phyloP scores from a whole-genome alignment of 2,329 filamentous ascomycete species.

The Aspergillus flavus region DNA sequence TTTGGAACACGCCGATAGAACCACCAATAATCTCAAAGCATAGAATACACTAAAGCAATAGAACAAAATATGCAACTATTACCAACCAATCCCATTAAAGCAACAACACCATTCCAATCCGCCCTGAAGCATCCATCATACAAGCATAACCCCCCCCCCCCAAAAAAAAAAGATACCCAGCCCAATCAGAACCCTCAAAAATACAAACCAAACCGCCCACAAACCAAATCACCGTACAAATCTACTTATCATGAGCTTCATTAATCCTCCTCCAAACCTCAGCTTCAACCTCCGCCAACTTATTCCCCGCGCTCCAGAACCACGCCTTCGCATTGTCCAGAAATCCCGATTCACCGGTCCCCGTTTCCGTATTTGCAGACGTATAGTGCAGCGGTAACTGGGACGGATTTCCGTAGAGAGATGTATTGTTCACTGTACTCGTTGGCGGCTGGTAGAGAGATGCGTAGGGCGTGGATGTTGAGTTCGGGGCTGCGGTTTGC shows the following conservation, averaged over 20 bases:
- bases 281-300: conserved; percentile 49
- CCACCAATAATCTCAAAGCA: background rate
- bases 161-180: background rate
- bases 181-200: background rate
- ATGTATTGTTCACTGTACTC: background rate
- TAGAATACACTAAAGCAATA: background rate
- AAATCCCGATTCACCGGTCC: conserved; percentile 31
- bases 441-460: conserved; percentile 29
- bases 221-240: background rate
- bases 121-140: no score
- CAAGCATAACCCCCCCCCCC: background rate
- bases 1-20: background rate
- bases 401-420: background rate
- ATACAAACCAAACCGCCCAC: background rate
- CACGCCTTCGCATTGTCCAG: conserved; percentile 46
- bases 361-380: conserved; percentile 18
- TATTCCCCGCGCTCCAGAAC: conserved; percentile 43
- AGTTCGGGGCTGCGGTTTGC: conserved; percentile 20
- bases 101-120: background rate
- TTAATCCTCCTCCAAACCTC: conserved; percentile 53
- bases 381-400: conserved; percentile 22
- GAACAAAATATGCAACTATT: background rate
- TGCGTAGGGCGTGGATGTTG: conserved; percentile 29
- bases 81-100: background rate
- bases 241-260: conserved; percentile 34